These are phyloP conservation scores for Epichloe amarillans DNA, from an alignment of 2,329 filamentous ascomycete species.

Conservation along the genomic window DNA sequence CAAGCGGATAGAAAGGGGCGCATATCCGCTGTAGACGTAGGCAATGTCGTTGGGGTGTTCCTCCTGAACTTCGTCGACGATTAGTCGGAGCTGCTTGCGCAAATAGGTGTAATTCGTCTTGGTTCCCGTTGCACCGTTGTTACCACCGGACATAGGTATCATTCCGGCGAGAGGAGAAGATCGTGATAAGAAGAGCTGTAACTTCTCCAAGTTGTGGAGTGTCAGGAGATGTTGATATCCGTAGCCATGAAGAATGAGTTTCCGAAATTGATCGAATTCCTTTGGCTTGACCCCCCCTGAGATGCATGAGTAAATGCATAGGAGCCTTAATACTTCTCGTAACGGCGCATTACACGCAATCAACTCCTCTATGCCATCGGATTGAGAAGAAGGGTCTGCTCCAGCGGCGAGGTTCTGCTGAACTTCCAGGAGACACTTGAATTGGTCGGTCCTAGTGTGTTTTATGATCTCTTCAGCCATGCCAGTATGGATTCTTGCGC, in stretches of 20 bases:
- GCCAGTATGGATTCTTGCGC: constrained; percentile 80
- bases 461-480: constrained; percentile 94
- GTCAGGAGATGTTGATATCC: constrained; percentile 92
- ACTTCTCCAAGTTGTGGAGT: constrained; percentile 73
- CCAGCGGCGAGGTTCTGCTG: constrained; percentile 92
- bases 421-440: constrained; percentile 78
- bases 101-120: constrained; percentile 87
- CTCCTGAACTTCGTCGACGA: constrained; percentile 94
- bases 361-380: constrained; percentile 87
- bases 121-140: constrained; percentile 39
- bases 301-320: constrained; percentile 86
- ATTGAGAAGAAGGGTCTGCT: constrained; percentile 75
- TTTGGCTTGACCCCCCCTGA: constrained; percentile 71
- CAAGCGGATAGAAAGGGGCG: constrained; percentile 78
- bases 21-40: constrained; percentile 97
- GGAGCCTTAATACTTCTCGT: constrained; percentile 65
- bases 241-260: constrained; percentile 80
- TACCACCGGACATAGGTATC: constrained; percentile 54
- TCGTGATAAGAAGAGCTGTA: constrained; percentile 70
- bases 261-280: constrained; percentile 81
- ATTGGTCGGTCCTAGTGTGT: constrained; percentile 76
- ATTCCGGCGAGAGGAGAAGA: constrained; percentile 68
- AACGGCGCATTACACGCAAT: constrained; percentile 77
- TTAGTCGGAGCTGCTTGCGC: constrained; percentile 73
- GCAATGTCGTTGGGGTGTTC: constrained; percentile 86